These are phyloP conservation scores for Aphanomyces euteiches DNA, from an alignment of 352 stramenopile genomes.

Conservation along the genomic window DNA sequence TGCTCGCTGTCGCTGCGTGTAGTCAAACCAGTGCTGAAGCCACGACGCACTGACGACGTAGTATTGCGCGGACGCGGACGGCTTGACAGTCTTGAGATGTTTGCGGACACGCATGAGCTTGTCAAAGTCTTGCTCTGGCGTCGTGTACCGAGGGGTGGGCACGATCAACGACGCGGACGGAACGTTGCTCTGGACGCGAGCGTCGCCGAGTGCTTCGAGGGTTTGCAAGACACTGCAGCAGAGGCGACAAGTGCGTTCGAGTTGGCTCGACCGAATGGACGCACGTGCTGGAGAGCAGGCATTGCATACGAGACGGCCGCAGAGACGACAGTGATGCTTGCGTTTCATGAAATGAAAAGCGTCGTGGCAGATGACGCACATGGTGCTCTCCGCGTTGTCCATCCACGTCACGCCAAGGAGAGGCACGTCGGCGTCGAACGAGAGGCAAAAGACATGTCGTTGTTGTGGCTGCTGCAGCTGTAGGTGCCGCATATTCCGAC, in stretches of 20 bases:
- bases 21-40: constrained; percentile 16
- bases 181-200: constrained; percentile 18
- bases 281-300: constrained; percentile 12
- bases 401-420: constrained; percentile 24
- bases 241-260: constrained; percentile 20
- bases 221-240: constrained; percentile 17
- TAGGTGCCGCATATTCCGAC: too few species aligned
- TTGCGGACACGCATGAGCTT: constrained; percentile 9
- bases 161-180: not conserved
- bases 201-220: constrained; percentile 24
- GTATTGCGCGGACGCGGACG: not conserved
- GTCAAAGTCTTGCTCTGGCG: constrained; percentile 4
- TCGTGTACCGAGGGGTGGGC: not conserved
- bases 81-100: constrained; percentile 9
- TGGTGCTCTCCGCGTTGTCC: constrained; percentile 19
- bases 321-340: constrained; percentile 29
- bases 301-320: constrained; percentile 28
- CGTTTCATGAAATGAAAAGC: constrained; percentile 22
- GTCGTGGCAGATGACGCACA: constrained; percentile 27
- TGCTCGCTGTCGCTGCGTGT: not conserved
- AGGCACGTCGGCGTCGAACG: constrained; percentile 14
- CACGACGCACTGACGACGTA: constrained; percentile 22
- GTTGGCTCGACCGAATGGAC: not conserved
- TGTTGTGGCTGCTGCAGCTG: not conserved
- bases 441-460: constrained; percentile 19